Base-by-base conservation (phyloP, 1,284 basidiomycete genomes). In the Fomitopsis schrenkii region DNA sequence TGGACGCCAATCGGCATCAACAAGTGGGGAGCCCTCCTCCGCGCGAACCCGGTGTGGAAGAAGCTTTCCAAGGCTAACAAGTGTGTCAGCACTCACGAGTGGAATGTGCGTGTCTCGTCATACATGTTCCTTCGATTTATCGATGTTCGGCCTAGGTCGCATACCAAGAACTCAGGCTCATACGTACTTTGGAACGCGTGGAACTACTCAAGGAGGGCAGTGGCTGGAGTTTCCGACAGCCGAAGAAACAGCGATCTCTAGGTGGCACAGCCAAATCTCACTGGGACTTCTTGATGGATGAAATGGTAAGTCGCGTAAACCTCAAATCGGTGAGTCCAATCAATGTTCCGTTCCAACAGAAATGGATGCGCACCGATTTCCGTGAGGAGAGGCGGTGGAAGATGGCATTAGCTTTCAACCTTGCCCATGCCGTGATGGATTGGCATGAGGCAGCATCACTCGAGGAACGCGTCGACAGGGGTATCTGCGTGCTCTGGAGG, bases 361-460 rank as follows among this genome's bases (percentile, higher is more conserved):
- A 92, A 84, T 99, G 97, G 97, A 90, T 99, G 83, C 91, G 95
- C 54, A 86, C 87, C 15, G 97, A 99, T 71, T 98, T 95, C 69
- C 87, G 91, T 8, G 95, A 99, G 75, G 97, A 99, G 72, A 81
- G 93, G 57, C 85, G 86, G 62, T 99, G 96, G 96, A 99, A 99
- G 74, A 77, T 92, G 40, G 88, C 90, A 0, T 73, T 95, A 19
- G 96, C 97, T 0, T 91, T 90, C 71, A 89, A 91, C 62, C 75
- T 98, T n/a, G 93, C 93, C 0, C 87, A 87, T 58, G 86, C 93
- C 54, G 89, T 94, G 14, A 82, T 91, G 12, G 90, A 93, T 65
- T 99, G 95, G 94, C 94, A 97, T 72, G 82, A 85, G 57, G 89
- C 92, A 4, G 79, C 80, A 7, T 81, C 80, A 7, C 75, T 77